Percentiles rank a stretch among this genome's conserved stretches.
These are phyloP conservation scores for Berberis thunbergii DNA, from an alignment of 164 flowering plant species.

Conservation along the genomic window DNA sequence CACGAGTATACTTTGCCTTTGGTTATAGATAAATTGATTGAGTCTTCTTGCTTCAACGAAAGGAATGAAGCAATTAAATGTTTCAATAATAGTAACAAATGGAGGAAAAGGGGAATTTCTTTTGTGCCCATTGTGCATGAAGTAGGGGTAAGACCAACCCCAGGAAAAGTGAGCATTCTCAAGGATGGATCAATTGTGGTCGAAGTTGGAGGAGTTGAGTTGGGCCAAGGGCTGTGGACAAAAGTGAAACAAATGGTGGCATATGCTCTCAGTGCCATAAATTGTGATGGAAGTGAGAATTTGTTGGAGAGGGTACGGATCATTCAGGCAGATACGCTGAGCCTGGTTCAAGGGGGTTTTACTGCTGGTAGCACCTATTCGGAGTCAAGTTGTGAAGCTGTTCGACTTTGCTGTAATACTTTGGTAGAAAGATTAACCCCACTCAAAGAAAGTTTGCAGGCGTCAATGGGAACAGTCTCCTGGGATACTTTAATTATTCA, in stretches of 20 bases:
- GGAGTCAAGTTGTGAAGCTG: slow-evolving; percentile 91
- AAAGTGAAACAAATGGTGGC: slow-evolving; percentile 88
- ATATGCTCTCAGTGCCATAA: slow-evolving; percentile 49
- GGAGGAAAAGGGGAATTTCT: slow-evolving; percentile 82
- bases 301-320: slow-evolving; percentile 63
- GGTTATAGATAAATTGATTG: slow-evolving; percentile 50
- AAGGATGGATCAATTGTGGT: slow-evolving; percentile 80
- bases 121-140: slow-evolving; percentile 55
- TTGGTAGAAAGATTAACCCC: slow-evolving; percentile 64
- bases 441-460: slow-evolving; percentile 42
- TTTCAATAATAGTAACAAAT: slow-evolving; percentile 46
- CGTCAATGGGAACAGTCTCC: slow-evolving; percentile 36
- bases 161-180: slow-evolving; percentile 82
- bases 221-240: slow-evolving; percentile 97
- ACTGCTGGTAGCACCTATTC: slow-evolving; percentile 93
- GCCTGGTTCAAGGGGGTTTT: slow-evolving; percentile 77
- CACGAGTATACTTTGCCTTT: slow-evolving; percentile 63
- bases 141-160: slow-evolving; percentile 48
- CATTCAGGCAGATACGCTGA: slow-evolving; percentile 75
- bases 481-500: slow-evolving; percentile 60
- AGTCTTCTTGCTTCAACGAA: slow-evolving; percentile 36
- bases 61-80: slow-evolving; percentile 36
- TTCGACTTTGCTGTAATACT: slow-evolving; percentile 54
- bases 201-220: slow-evolving; percentile 89
- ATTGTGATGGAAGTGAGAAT: slow-evolving; percentile 36